These are phyloP conservation scores for Dovyalis caffra DNA, from an alignment of 345 rosid genomes.

Conservation along the genomic window DNA sequence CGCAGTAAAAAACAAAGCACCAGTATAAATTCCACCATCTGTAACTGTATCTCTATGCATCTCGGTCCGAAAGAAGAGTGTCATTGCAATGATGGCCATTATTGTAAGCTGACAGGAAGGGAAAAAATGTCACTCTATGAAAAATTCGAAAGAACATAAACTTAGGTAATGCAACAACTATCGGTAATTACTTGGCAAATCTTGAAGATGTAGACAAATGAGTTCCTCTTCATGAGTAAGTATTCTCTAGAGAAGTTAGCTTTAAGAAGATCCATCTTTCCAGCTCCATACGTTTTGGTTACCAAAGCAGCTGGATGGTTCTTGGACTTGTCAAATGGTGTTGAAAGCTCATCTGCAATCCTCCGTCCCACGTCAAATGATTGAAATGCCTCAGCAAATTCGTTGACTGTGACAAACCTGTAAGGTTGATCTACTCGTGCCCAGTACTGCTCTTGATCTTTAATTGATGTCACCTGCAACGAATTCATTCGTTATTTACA, in stretches of 20 bases:
- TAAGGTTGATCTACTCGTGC: constrained; percentile 45
- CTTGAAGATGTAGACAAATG: constrained; percentile 53
- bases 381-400: constrained; percentile 56
- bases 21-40: constrained; percentile 54
- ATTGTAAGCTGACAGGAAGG: constrained; percentile 25
- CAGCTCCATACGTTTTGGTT: constrained; percentile 44
- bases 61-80: constrained; percentile 38
- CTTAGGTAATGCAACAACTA: neutral
- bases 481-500: neutral
- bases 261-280: constrained; percentile 47
- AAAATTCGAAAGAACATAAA: neutral
- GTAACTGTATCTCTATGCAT: constrained; percentile 28
- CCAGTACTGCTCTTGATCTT: constrained; percentile 78
- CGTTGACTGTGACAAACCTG: constrained; percentile 40
- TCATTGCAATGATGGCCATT: constrained; percentile 30
- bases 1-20: constrained; percentile 63
- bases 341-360: constrained; percentile 42
- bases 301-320: constrained; percentile 64
- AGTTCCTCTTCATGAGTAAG: constrained; percentile 63
- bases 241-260: constrained; percentile 53
- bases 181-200: constrained; percentile 43
- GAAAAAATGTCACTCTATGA: neutral
- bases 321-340: constrained; percentile 45
- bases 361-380: constrained; percentile 38
- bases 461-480: constrained; percentile 66